These are phyloP conservation scores for Pseudocercospora musae DNA, from an alignment of 2,329 filamentous ascomycete genomes.

Conservation along the genomic window DNA sequence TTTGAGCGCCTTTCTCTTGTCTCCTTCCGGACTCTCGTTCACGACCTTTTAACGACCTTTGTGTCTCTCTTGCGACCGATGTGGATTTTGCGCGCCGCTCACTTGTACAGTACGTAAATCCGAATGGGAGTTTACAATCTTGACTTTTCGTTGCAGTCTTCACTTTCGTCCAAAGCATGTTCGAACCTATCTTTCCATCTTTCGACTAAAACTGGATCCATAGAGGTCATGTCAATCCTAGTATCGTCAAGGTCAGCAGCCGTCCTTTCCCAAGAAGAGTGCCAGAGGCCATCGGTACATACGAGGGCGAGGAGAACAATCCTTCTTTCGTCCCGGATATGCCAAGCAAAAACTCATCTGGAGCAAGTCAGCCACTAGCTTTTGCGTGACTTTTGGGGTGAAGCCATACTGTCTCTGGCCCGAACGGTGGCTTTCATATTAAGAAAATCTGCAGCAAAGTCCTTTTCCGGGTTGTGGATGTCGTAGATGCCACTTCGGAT, in stretches of 20 bases:
- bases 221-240: slow-evolving; percentile 36
- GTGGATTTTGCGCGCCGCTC: background rate
- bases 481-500: slow-evolving; percentile 32
- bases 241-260: background rate
- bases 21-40: slow-evolving; percentile 6
- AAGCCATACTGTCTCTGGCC: slow-evolving; percentile 35
- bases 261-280: background rate
- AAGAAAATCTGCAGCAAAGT: slow-evolving; percentile 42
- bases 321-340: slow-evolving; percentile 39
- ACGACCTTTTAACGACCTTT: slow-evolving; percentile 9
- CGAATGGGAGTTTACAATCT: slow-evolving; percentile 5
- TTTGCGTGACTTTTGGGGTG: background rate
- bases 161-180: slow-evolving; percentile 24
- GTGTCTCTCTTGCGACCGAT: background rate
- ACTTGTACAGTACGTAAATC: background rate
- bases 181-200: slow-evolving; percentile 29
- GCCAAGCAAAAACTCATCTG: slow-evolving; percentile 45
- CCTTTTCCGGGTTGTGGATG: slow-evolving; percentile 28
- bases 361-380: background rate
- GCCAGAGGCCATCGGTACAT: background rate
- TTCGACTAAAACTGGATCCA: slow-evolving; percentile 30
- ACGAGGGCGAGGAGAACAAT: slow-evolving; percentile 34
- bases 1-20: background rate
- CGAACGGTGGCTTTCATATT: slow-evolving; percentile 40
- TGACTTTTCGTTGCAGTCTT: slow-evolving; percentile 1